Base-by-base conservation (phyloP, 768 basidiomycete genomes). In the Phylloporus sp. region DNA sequence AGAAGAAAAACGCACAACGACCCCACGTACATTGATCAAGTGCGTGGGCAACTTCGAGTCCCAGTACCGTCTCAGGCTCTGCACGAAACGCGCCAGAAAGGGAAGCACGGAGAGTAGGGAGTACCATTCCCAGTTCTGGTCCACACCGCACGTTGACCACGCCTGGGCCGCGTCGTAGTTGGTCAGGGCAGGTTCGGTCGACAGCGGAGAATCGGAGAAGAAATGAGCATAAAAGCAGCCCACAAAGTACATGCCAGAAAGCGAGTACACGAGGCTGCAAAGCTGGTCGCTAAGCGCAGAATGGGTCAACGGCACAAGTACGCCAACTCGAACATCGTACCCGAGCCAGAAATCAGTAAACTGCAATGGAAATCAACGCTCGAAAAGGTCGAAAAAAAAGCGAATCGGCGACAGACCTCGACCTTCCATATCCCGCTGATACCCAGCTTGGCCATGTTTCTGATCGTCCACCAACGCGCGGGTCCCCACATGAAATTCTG, bases 321-420 rank as follows among this genome's bases (percentile, higher is more conserved):
- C 37, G n/a, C 9, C 43, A 28, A 22, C 9, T 32, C 34, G 10
- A 6, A 18, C 26, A 22, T 58, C 76, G 37, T 62, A 86, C 85
- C 86, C 89, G 65, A 90, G 72, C 89, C 89, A 91, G 80, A 90
- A 90, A 72, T 90, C 87, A 7, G 82, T 69, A 60, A 91, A 91
- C 82, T 86, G 48, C 1, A 29, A 37, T 18, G 20, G 29, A 5
- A 15, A 31, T 51, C 51, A 44, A 44, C 46, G 26, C 24, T 31
- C 14, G 18, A 26, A 21, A 27, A 44, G 34, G 21, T 21, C n/a
- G 29, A 11, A 42, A 18, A 33, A 31, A 39, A 42, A 13, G 35
- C 7, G 9, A 33, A 23, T n/a, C 9, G 5, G 10, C 31, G 24
- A 48, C 40, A 54, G 53, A 88, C 87, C 75, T 92, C 89, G 44